Evolutionary conservation across 2,329 filamentous ascomycete genomes (phyloP), one percentile per base, ranked within the genome.

Genomic region (Diplodia corticola): DNA sequence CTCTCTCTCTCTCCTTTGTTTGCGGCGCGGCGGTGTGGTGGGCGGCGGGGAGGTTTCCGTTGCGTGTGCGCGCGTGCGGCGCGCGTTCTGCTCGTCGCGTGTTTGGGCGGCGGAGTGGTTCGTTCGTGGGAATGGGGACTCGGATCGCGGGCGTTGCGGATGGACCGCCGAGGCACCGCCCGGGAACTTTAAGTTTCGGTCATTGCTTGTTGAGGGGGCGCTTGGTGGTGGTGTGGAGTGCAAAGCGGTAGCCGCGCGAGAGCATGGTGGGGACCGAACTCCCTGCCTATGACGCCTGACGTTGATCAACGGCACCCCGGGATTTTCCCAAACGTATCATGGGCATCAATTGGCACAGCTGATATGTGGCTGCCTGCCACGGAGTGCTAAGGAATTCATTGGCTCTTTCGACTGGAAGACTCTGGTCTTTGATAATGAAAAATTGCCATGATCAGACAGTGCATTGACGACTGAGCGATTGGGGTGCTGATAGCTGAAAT

Each of bases 81-180:
- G 53, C 51, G 51, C 24, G 51, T 20, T 20, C 51, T 3, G 17
- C n/a, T 5, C 13, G 22, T 37, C n/a, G 17, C 13, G 28, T 10
- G 35, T 22, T 26, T 35, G 33, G 33, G 28, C 44, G 44, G 33
- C 30, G 7, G 22, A 17, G 12, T 10, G 26, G 9, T 10, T 49
- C 28, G n/a, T 35, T 24, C 4, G 40, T 44, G 48, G 26, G 48
- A 26, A 20, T 46, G 24, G 44, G 40, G 26, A 30, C 24, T 61
- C 22, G 51, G 13, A 40, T 61, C 13, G 28, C 44, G 17, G 26
- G 24, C 20, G 44, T 44, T 61, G 28, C 44, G 44, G 12, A 17
- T 48, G 57, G 20, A 49, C 57, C 57, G 28, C 57, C 26, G n/a
- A 49, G 57, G 57, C 24, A 61, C 57, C 9, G 40, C 57, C 44